Base-by-base conservation (phyloP, 345 rosid species). In the Ceriops zippeliana region DNA sequence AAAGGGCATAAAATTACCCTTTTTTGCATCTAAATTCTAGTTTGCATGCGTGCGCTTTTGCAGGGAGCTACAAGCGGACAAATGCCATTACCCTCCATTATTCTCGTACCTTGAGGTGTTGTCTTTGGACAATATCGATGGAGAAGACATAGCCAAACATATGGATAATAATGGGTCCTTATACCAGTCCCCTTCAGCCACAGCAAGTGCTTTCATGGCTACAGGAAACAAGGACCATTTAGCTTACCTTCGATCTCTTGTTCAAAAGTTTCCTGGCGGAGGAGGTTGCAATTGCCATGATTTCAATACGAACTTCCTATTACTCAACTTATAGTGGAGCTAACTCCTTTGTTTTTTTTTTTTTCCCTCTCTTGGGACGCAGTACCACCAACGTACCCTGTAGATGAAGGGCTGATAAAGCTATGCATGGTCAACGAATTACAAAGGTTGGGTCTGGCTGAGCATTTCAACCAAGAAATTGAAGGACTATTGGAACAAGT, bases 131-230 rank as follows among this genome's bases (percentile, higher is more conserved):
- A 26, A 54, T 5, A 27, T 71, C 31, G 81, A 73, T 54, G 17
- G 63, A 62, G 73, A 87, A 68, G 69, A 52, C 0, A 72, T 77
- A 63, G 27, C 53, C 19, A 68, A 67, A 63, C 70, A 80, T 26
- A 67, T 81, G 62, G 59, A 26, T 24, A n/a, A 3, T 0, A 84
- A 84, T 54, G 92, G 96, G 58, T 85, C 90, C 0, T 60, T 86
- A 53, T 87, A 71, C 79, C 85, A 84, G 37, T 87, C 96, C 4
- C 96, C 96, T 15, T 80, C 92, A 2, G 88, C 96, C 38, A 90
- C 92, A 22, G 89, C 92, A 20, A 30, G 76, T 34, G 90, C 85
- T 0, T 87, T 80, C 69, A 82, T 87, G 81, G 76, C 81, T n/a
- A 84, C 92, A 0, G 84, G 87, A 30, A 86, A 87, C 38, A 16